Conservation (phyloP, 176 grass and related monocot species). For the Aegilops longissima region DNA sequence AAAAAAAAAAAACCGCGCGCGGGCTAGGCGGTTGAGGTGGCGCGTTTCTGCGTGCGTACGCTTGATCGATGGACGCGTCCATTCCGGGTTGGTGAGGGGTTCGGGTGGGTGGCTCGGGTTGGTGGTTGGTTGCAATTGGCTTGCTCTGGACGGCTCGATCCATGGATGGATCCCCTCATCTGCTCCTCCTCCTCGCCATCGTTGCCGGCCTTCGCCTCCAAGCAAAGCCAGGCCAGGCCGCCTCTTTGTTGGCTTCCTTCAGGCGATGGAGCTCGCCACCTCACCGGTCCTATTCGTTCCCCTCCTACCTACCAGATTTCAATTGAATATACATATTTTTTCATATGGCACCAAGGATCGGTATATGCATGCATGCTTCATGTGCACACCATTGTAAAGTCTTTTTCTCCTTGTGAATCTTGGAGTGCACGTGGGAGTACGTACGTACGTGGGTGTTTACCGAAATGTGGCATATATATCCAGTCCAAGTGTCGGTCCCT, state of each 20-base stretch:
- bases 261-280: neutral
- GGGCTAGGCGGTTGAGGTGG: neutral
- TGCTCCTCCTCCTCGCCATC: neutral
- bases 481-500: neutral
- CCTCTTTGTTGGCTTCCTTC: neutral
- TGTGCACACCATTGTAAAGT: neutral
- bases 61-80: neutral
- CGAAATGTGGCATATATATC: neutral
- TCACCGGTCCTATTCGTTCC: neutral
- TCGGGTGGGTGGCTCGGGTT: constrained; percentile 20
- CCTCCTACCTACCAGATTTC: neutral
- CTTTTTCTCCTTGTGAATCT: neutral
- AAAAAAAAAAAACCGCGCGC: neutral
- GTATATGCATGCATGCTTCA: neutral
- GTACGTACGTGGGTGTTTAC: neutral
- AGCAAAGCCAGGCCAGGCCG: constrained; percentile 30
- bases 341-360: neutral
- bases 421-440: neutral
- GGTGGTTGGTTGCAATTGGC: constrained; percentile 37
- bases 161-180: neutral
- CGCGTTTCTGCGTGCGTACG: neutral
- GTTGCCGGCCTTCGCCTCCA: constrained; percentile 55
- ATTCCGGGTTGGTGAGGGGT: constrained; percentile 7
- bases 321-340: too few species aligned
- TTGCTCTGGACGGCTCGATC: constrained; percentile 37